Percentiles rank a stretch among this genome's conserved stretches.
Evolutionary conservation across 441 rosid genomes (phyloP).

Genomic region (Gossypium trilobum): DNA sequence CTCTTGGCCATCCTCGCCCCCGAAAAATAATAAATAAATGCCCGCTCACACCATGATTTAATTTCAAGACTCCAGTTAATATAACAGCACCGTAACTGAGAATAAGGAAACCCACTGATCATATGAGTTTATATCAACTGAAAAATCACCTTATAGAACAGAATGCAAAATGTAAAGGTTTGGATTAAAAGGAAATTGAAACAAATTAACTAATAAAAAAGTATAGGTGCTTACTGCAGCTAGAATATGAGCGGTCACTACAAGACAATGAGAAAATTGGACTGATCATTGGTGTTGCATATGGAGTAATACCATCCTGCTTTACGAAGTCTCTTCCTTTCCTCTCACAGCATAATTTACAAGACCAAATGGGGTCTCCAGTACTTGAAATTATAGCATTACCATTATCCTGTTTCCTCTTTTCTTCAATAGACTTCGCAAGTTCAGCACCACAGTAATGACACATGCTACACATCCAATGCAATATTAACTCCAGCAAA

Average conservation of each 20-base stretch:
- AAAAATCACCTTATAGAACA: slow-evolving; percentile 51
- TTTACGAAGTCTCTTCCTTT: slow-evolving; percentile 23
- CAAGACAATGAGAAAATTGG: slow-evolving; percentile 53
- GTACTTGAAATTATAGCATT: slow-evolving; percentile 22
- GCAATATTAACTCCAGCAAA: slow-evolving; percentile 11
- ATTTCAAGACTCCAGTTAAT: background rate
- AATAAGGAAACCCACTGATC: slow-evolving; percentile 36
- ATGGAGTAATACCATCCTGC: slow-evolving; percentile 28
- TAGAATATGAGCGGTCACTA: slow-evolving; percentile 58
- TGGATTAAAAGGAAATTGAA: slow-evolving; percentile 11
- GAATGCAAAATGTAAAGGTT: slow-evolving; percentile 9
- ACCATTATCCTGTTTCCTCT: slow-evolving; percentile 21
- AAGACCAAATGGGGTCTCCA: slow-evolving; percentile 27
- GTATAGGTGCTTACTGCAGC: slow-evolving; percentile 39
- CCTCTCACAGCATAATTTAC: slow-evolving; percentile 45
- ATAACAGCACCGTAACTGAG: slow-evolving; percentile 1
- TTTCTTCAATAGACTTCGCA: slow-evolving; percentile 22
- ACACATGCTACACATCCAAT: slow-evolving; percentile 42
- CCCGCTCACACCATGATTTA: background rate
- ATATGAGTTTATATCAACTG: slow-evolving; percentile 53
- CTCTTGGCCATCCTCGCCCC: slow-evolving; percentile 51
- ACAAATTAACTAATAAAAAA: slow-evolving; percentile 5
- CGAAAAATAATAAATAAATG: slow-evolving; percentile 18
- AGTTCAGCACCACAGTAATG: slow-evolving; percentile 37
- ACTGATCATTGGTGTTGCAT: slow-evolving; percentile 40